phyloP scores from a whole-genome alignment of 352 stramenopile genomes.

The Globisporangium okanoganense region DNA sequence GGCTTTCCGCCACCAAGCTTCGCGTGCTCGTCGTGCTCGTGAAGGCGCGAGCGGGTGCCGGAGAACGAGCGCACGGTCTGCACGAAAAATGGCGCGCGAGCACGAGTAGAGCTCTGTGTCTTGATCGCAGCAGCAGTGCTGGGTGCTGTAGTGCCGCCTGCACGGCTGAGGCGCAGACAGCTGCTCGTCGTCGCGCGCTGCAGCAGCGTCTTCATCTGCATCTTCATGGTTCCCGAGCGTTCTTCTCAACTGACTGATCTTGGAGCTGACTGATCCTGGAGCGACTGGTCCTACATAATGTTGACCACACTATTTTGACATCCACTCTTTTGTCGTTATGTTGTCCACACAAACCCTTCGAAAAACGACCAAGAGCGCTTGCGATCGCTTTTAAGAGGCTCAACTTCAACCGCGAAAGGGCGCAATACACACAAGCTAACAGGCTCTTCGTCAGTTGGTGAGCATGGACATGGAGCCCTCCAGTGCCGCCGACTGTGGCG shows the following conservation, averaged over 20 bases:
- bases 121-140: neutral
- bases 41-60: conserved; percentile 18
- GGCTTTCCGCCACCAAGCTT: conserved; percentile 34
- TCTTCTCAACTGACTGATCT: too few species aligned
- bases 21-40: conserved; percentile 26
- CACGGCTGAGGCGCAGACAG: neutral
- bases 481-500: too few species aligned
- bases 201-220: conserved; percentile 3
- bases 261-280: too few species aligned
- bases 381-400: conserved; percentile 7
- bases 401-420: conserved; percentile 16
- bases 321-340: neutral
- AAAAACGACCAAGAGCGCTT: neutral
- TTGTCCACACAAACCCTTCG: neutral
- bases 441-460: neutral
- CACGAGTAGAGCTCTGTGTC: neutral
- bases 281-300: neutral
- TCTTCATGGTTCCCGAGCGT: conserved; percentile 4
- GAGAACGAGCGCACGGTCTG: conserved; percentile 25
- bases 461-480: conserved; percentile 7
- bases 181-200: neutral
- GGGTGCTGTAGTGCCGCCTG: neutral
- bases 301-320: neutral
- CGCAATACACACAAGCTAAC: conserved; percentile 4
- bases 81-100: neutral